Percentiles rank a stretch among this genome's conserved stretches.
These are phyloP conservation scores for Tarenaya hassleriana DNA, from an alignment of 345 rosid genomes.

Conservation along the genomic window DNA sequence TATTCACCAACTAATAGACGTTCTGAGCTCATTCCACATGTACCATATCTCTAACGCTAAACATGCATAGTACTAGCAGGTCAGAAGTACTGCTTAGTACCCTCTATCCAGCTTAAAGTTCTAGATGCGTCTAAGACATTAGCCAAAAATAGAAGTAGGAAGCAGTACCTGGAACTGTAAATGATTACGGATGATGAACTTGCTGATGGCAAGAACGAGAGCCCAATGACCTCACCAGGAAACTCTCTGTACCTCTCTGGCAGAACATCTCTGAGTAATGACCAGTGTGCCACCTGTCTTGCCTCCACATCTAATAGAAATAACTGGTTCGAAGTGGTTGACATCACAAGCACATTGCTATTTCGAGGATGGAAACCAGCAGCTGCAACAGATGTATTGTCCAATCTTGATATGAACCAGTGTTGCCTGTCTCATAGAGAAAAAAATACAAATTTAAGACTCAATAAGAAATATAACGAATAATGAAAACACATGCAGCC, in stretches of 20 bases:
- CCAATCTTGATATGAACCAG: constrained; percentile 88
- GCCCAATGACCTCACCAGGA: constrained; percentile 91
- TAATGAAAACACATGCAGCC: background rate
- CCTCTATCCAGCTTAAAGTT: no score
- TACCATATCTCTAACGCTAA: no score
- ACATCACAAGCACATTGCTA: constrained; percentile 58
- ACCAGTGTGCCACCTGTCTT: constrained; percentile 83
- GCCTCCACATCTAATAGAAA: constrained; percentile 83
- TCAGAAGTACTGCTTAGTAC: no score
- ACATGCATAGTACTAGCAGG: no score
- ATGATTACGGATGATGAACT: constrained; percentile 56
- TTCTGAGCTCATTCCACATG: no score
- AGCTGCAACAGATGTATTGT: constrained; percentile 91
- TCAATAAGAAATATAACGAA: background rate
- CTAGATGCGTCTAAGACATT: background rate
- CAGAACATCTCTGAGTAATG: constrained; percentile 43
- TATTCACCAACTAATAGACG: no score
- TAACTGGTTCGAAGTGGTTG: constrained; percentile 77
- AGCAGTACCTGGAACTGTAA: constrained; percentile 78
- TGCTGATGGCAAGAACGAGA: constrained; percentile 67
- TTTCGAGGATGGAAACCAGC: constrained; percentile 79
- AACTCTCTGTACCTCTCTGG: constrained; percentile 78
- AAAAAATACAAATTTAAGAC: background rate
- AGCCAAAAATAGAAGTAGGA: background rate
- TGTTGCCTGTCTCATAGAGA: constrained; percentile 62